These are phyloP conservation scores for Trebouxia gelatinosa DNA, from an alignment of 163 green algal genomes.

Conservation along the genomic window DNA sequence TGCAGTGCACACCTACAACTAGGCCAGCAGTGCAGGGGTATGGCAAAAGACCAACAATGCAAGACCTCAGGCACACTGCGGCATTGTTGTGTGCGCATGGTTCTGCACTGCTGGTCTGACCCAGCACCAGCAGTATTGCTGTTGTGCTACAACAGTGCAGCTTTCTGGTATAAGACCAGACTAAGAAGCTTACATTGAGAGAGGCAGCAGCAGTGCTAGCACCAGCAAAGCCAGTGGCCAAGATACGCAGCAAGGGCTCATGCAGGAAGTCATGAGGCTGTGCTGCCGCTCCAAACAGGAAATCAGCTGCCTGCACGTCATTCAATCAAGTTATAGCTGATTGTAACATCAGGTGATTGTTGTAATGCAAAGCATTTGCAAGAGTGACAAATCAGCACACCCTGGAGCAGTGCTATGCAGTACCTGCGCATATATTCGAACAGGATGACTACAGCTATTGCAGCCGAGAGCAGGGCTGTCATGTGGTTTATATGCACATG, in stretches of 20 bases:
- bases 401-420: no score
- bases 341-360: neutral
- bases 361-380: neutral
- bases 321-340: neutral
- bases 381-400: neutral
- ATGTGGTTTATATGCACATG: neutral
- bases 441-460: no score
- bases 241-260: conserved; percentile 47
- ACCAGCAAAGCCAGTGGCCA: conserved; percentile 41
- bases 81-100: no score
- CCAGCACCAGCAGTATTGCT: neutral
- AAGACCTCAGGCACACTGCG: no score
- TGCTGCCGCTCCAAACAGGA: conserved; percentile 44
- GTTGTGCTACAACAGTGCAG: neutral
- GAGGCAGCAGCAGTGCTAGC: conserved; percentile 33
- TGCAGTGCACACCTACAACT: neutral
- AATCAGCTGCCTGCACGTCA: conserved; percentile 37
- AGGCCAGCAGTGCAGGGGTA: neutral
- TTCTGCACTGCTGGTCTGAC: no score
- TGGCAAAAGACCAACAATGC: no score
- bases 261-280: conserved; percentile 43
- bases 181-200: conserved; percentile 37
- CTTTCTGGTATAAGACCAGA: neutral
- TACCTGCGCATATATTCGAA: no score
- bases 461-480: no score